These are phyloP conservation scores for Aurifilum marmelostoma DNA, from an alignment of 2,329 filamentous ascomycete species.

Conservation along the genomic window DNA sequence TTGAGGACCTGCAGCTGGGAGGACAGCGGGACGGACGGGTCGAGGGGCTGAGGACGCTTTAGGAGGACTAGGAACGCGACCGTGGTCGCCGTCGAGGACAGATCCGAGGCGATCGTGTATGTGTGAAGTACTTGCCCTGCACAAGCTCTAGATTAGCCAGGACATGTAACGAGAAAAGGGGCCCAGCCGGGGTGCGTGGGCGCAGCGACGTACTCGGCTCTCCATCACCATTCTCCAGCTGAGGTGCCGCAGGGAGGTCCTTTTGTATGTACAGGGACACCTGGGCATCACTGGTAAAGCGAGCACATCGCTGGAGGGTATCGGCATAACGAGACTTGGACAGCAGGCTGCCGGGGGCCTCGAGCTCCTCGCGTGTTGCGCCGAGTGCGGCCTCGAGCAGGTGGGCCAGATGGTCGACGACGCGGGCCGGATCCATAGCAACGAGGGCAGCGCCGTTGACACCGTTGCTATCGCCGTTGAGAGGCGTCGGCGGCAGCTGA, in stretches of 20 bases:
- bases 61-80: conserved; percentile 85
- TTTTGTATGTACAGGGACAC: conserved; percentile 91
- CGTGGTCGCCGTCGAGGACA: conserved; percentile 78
- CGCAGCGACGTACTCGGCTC: conserved; percentile 45
- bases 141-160: background rate
- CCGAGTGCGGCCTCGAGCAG: conserved; percentile 76
- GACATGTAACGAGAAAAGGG: background rate
- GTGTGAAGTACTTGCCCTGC: conserved; percentile 61
- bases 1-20: conserved; percentile 93
- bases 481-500: conserved; percentile 45
- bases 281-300: conserved; percentile 88
- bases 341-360: conserved; percentile 80
- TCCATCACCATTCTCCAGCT: conserved; percentile 53
- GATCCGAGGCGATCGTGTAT: conserved; percentile 81
- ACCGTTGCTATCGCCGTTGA: conserved; percentile 49
- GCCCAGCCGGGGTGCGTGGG: background rate
- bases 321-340: conserved; percentile 73
- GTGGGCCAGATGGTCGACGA: conserved; percentile 72
- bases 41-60: conserved; percentile 87
- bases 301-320: conserved; percentile 82
- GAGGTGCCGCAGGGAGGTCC: conserved; percentile 63
- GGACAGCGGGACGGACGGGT: conserved; percentile 78
- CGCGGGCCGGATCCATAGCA: conserved; percentile 66
- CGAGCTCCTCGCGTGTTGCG: conserved; percentile 76
- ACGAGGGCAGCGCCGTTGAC: conserved; percentile 49